These are phyloP conservation scores for Teunomyces barrocoloradensis DNA, from an alignment of 805 yeast species.

Conservation along the genomic window DNA sequence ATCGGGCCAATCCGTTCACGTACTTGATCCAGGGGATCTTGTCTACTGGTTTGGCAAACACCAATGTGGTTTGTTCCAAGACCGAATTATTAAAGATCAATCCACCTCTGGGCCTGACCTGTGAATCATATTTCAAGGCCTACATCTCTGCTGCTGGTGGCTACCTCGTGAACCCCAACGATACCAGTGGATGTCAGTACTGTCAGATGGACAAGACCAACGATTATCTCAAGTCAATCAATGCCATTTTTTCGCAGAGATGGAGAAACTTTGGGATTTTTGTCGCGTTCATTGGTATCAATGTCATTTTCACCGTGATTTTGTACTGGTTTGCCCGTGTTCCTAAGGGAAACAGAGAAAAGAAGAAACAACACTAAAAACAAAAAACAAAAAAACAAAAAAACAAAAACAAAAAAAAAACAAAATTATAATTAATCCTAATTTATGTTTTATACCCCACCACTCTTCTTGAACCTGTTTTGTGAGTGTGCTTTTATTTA, in stretches of 20 bases:
- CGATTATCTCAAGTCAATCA: conserved; percentile 48
- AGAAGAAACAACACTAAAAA: conserved; percentile 6
- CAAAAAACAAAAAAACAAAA: too few species aligned
- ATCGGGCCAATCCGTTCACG: conserved; percentile 69
- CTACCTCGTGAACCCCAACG: conserved; percentile 53
- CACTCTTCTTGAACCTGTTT: neutral
- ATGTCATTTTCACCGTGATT: conserved; percentile 28
- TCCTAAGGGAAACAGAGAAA: conserved; percentile 55
- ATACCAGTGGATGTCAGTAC: conserved; percentile 47
- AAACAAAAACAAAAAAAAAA: too few species aligned
- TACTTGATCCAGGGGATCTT: conserved; percentile 63
- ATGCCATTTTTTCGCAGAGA: conserved; percentile 47
- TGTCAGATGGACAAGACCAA: conserved; percentile 57
- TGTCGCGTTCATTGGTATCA: conserved; percentile 32
- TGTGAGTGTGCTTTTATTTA: neutral
- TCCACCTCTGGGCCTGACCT: conserved; percentile 59
- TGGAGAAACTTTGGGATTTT: conserved; percentile 68
- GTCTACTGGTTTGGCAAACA: conserved; percentile 47
- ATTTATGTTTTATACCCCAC: neutral
- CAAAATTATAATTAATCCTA: neutral
- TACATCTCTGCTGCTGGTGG: conserved; percentile 50
- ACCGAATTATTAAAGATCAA: conserved; percentile 26
- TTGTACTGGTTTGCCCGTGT: conserved; percentile 70
- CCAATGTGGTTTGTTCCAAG: conserved; percentile 29
- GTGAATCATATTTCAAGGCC: conserved; percentile 50